A percentile compares a stretch with the other conserved stretches of the same genome.
Evolutionary conservation across 768 basidiomycete species (phyloP).

Genomic region (Rhizopogon roseolus): DNA sequence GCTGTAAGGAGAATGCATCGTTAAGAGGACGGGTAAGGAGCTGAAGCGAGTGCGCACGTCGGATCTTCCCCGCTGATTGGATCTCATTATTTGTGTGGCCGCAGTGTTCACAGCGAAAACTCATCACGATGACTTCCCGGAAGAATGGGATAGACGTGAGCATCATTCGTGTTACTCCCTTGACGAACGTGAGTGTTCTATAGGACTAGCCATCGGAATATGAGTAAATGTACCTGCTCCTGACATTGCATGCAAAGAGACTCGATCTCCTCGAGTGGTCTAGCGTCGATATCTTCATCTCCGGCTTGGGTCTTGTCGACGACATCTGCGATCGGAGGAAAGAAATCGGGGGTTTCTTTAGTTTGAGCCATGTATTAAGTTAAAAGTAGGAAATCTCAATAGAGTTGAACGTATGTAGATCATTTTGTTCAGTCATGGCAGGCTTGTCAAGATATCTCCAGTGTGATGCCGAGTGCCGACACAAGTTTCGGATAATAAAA

Average conservation of each 20-base stretch:
- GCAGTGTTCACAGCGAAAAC: constrained; percentile 94
- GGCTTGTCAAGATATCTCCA: too few species aligned
- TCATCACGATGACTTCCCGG: constrained; percentile 92
- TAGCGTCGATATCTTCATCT: constrained; percentile 31
- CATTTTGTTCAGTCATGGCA: too few species aligned
- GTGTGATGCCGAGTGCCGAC: too few species aligned
- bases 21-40: neutral
- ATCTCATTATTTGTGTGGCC: constrained; percentile 90
- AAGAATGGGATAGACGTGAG: constrained; percentile 95
- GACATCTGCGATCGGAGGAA: constrained; percentile 55
- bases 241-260: constrained; percentile 93
- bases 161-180: constrained; percentile 82
- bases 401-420: too few species aligned
- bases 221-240: constrained; percentile 62
- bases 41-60: constrained; percentile 50
- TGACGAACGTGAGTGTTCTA: constrained; percentile 28
- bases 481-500: too few species aligned
- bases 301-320: constrained; percentile 43
- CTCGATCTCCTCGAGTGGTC: constrained; percentile 77
- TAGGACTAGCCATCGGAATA: neutral
- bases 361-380: constrained; percentile 16
- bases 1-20: constrained; percentile 40
- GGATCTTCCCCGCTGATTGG: constrained; percentile 81
- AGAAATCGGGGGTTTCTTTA: constrained; percentile 31
- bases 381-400: neutral